A percentile compares a stretch with the other conserved stretches of the same genome.
Conservation (phyloP, 164 flowering plant species). For the Houttuynia cordata region DNA sequence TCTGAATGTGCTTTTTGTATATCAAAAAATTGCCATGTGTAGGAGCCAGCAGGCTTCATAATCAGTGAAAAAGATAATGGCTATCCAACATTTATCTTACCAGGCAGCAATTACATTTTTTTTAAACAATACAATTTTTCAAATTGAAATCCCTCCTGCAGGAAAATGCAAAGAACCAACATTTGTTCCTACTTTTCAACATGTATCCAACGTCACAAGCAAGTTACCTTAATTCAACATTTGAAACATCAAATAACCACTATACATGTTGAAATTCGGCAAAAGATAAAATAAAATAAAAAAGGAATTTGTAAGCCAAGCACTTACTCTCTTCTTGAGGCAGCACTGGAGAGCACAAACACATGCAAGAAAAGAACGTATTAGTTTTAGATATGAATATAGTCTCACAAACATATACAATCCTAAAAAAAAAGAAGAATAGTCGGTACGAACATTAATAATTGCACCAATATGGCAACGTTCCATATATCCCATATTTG, state of each 20-base stretch:
- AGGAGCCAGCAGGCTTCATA: no score
- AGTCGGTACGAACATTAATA: neutral
- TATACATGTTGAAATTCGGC: neutral
- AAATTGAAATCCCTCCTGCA: no score
- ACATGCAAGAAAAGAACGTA: slow-evolving; percentile 27
- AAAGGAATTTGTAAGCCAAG: neutral
- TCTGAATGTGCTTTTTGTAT: no score
- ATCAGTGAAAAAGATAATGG: no score
- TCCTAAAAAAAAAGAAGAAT: neutral
- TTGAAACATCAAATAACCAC: neutral
- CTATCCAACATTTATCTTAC: no score
- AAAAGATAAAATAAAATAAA: neutral
- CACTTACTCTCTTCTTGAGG: slow-evolving; percentile 89
- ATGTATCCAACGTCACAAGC: no score
- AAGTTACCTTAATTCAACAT: no score
- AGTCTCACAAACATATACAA: neutral
- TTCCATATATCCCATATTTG: neutral
- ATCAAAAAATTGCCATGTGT: no score
- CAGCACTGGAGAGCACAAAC: slow-evolving; percentile 43
- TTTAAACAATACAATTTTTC: no score
- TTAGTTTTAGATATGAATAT: slow-evolving; percentile 1
- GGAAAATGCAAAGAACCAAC: no score
- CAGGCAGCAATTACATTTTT: no score
- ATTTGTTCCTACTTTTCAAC: no score
- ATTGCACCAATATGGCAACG: neutral